Base-by-base conservation (phyloP, 23 red algal species). In the Agarophyton chilense region DNA sequence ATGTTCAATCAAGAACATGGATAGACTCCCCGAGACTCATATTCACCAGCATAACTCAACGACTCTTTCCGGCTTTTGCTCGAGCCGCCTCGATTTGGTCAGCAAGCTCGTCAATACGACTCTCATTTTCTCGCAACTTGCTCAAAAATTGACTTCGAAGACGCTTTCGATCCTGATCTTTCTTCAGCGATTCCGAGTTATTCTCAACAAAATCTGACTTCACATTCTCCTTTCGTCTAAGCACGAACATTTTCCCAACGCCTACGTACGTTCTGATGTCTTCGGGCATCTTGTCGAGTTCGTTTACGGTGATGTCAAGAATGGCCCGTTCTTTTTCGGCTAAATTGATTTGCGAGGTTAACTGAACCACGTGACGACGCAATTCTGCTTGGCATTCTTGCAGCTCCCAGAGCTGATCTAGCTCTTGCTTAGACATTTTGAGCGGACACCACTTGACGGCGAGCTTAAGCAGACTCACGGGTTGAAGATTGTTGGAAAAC, bases 401-500 rank as follows among this genome's bases (percentile, higher is more conserved):
- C 16, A 91, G 56, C 58, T 91, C 88, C 88, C 88, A 91, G 0
- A 91, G 50, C 60, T 91, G 88, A 41, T 91, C 88, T 14, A 91
- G 52, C 25, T 91, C 88, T 82, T 91, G 88, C 33, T 81, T 79
- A 5, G 88, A 82, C 88, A 91, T 91, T 66, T 34, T 65, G 7
- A n/a, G n/a, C n/a, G n/a, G n/a, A n/a, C n/a, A n/a, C n/a, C n/a
- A n/a, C n/a, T n/a, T n/a, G n/a, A n/a, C n/a, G n/a, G n/a, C n/a
- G n/a, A n/a, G n/a, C n/a, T n/a, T n/a, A n/a, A n/a, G n/a, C n/a
- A n/a, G n/a, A n/a, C n/a, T n/a, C n/a, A n/a, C n/a, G n/a, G n/a
- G n/a, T n/a, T n/a, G n/a, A n/a, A n/a, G n/a, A n/a, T n/a, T n/a
- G n/a, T n/a, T n/a, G n/a, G n/a, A n/a, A n/a, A n/a, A n/a, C n/a